These are phyloP conservation scores for Talaromyces proteolyticus DNA, from an alignment of 495 filamentous ascomycete genomes.

Conservation along the genomic window DNA sequence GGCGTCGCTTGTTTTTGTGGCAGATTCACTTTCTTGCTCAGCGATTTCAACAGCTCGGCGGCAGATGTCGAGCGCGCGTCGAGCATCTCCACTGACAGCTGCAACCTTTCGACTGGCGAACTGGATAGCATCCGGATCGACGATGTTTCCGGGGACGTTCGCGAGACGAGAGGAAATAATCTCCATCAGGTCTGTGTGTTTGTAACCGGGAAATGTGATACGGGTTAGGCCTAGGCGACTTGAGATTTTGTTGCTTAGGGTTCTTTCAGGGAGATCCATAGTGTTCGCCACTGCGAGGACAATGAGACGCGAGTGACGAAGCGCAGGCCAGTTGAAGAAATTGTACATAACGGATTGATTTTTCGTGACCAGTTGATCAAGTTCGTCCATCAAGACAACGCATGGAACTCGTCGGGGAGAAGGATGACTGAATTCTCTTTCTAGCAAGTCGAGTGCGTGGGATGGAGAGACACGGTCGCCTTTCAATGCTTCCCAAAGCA, in stretches of 20 bases:
- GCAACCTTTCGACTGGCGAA: slow-evolving; percentile 97
- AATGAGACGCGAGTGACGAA: slow-evolving; percentile 85
- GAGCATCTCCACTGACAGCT: slow-evolving; percentile 89
- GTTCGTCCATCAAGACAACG: slow-evolving; percentile 98
- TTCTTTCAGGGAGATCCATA: slow-evolving; percentile 97
- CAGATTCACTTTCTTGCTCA: slow-evolving; percentile 57
- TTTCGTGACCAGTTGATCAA: slow-evolving; percentile 95
- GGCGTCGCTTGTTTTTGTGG: slow-evolving; percentile 13
- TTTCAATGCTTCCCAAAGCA: slow-evolving; percentile 94
- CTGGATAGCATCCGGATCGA: slow-evolving; percentile 89
- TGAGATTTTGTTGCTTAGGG: slow-evolving; percentile 95
- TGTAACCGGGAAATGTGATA: slow-evolving; percentile 97
- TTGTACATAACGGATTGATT: slow-evolving; percentile 99
- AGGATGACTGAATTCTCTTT: slow-evolving; percentile 86
- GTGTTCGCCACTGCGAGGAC: slow-evolving; percentile 98
- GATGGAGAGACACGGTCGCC: slow-evolving; percentile 88
- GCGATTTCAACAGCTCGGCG: slow-evolving; percentile 93
- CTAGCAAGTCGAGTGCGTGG: slow-evolving; percentile 85
- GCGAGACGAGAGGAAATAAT: slow-evolving; percentile 88
- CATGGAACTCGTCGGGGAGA: slow-evolving; percentile 88
- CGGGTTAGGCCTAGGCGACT: slow-evolving; percentile 82
- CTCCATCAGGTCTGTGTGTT: slow-evolving; percentile 94
- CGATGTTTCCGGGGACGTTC: slow-evolving; percentile 81
- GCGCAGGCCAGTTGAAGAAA: slow-evolving; percentile 99
- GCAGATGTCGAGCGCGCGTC: slow-evolving; percentile 92